Percentiles rank a stretch among this genome's conserved stretches.
These are phyloP conservation scores for Geotrichum fermentans DNA, from an alignment of 1,139 yeast genomes.

Conservation along the genomic window DNA sequence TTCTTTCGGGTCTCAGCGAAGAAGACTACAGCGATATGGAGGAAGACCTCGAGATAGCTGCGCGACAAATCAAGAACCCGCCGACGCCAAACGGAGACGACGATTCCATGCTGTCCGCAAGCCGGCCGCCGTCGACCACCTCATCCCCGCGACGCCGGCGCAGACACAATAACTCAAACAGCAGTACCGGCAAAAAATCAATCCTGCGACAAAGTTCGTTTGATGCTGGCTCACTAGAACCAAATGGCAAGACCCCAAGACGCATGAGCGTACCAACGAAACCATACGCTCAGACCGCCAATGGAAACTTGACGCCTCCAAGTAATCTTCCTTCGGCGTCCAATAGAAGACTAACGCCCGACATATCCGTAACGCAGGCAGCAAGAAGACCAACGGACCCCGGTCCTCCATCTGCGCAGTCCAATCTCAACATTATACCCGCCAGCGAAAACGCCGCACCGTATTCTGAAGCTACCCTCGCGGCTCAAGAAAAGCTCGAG, in stretches of 20 bases:
- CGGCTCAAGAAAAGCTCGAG: conserved; percentile 21
- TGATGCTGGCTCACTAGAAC: conserved; percentile 6
- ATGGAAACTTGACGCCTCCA: conserved; percentile 1
- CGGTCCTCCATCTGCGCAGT: conserved; percentile 1
- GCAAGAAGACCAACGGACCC: conserved; percentile 18
- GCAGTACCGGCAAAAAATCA: conserved; percentile 11
- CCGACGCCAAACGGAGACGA: conserved; percentile 20
- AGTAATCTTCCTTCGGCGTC: neutral
- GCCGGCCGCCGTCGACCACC: conserved; percentile 23
- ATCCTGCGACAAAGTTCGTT: conserved; percentile 7
- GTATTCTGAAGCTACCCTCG: conserved; percentile 13
- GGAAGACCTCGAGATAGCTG: conserved; percentile 36
- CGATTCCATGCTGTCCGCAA: conserved; percentile 17
- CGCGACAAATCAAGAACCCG: conserved; percentile 31
- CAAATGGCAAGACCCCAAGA: conserved; percentile 10
- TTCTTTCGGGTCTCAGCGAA: conserved; percentile 26
- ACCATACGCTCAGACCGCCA: neutral
- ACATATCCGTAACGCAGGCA: neutral
- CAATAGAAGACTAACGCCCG: conserved; percentile 13
- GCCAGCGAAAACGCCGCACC: neutral
- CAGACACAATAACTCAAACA: conserved; percentile 12
- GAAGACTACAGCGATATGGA: conserved; percentile 40
- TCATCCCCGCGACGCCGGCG: conserved; percentile 24
- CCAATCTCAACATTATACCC: neutral
- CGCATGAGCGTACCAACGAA: conserved; percentile 19